These are phyloP conservation scores for Pyrenophora graminea DNA, from an alignment of 2,329 filamentous ascomycete species.

Conservation along the genomic window DNA sequence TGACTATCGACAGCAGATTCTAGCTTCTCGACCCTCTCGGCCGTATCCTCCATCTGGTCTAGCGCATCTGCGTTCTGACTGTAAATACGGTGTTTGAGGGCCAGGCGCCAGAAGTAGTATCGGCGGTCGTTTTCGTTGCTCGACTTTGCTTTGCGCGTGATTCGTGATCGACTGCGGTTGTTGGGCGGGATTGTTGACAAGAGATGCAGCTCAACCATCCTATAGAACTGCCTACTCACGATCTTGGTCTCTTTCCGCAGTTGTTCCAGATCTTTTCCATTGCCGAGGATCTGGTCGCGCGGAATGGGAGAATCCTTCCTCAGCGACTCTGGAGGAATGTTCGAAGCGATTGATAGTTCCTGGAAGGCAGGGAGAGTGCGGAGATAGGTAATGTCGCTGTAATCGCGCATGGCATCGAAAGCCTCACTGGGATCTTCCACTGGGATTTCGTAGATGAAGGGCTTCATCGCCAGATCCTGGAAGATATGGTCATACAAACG, in stretches of 20 bases:
- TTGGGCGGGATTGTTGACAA: constrained; percentile 59
- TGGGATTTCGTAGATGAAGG: constrained; percentile 78
- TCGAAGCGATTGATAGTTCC: constrained; percentile 57
- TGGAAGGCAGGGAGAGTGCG: constrained; percentile 63
- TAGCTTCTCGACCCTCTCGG: constrained; percentile 73
- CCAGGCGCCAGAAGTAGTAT: constrained; percentile 72
- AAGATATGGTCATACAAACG: constrained; percentile 83
- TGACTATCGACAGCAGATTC: constrained; percentile 70
- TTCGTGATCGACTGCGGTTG: constrained; percentile 54
- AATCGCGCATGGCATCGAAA: constrained; percentile 79
- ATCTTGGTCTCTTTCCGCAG: constrained; percentile 71
- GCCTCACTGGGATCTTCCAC: constrained; percentile 92
- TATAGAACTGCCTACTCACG: constrained; percentile 73
- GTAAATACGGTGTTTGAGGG: constrained; percentile 78
- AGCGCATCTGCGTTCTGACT: constrained; percentile 74
- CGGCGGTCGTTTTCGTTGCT: constrained; percentile 63
- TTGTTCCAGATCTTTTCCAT: constrained; percentile 56
- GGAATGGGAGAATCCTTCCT: constrained; percentile 57
- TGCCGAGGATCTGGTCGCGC: constrained; percentile 61
- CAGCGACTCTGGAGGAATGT: constrained; percentile 56
- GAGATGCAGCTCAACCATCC: constrained; percentile 76
- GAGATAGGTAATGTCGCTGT: constrained; percentile 71
- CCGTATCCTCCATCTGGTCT: constrained; percentile 65
- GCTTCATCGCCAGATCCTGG: constrained; percentile 66
- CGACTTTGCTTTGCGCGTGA: constrained; percentile 51